phyloP scores from a whole-genome alignment of 2,329 filamentous ascomycete species.

The Tricladium varicosporioides region DNA sequence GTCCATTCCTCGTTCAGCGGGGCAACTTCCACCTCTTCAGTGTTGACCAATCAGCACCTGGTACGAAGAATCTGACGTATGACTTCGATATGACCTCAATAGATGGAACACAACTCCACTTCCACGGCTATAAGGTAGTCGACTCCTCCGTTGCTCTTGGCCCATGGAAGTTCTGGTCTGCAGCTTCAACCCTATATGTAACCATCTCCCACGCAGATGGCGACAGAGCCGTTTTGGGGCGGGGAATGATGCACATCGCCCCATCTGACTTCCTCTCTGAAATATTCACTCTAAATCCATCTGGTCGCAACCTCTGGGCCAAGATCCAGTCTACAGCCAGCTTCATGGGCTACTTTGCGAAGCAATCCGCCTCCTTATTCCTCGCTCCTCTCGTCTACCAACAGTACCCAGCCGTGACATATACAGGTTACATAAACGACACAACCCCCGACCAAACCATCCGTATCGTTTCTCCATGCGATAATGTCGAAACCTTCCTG shows the following conservation, averaged over 20 bases:
- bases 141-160: constrained; percentile 58
- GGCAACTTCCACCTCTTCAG: constrained; percentile 59
- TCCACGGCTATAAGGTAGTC: constrained; percentile 62
- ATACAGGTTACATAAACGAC: constrained; percentile 52
- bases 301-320: constrained; percentile 45
- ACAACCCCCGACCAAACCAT: constrained; percentile 43
- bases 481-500: constrained; percentile 51
- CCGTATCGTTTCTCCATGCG: constrained; percentile 45
- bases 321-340: constrained; percentile 45
- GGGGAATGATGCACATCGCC: constrained; percentile 57
- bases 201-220: constrained; percentile 44
- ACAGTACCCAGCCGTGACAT: constrained; percentile 50
- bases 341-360: constrained; percentile 56
- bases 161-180: constrained; percentile 56
- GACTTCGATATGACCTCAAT: constrained; percentile 58
- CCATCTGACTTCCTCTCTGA: constrained; percentile 54
- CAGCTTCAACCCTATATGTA: constrained; percentile 61
- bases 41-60: constrained; percentile 50
- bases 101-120: constrained; percentile 51
- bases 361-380: constrained; percentile 51
- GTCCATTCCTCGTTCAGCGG: constrained; percentile 58
- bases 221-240: constrained; percentile 45
- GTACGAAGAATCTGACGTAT: constrained; percentile 59
- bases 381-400: constrained; percentile 53
- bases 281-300: constrained; percentile 51